A percentile compares a stretch with the other conserved stretches of the same genome.
Conservation (phyloP, 2,329 filamentous ascomycete species). For the Talaromyces sp. region DNA sequence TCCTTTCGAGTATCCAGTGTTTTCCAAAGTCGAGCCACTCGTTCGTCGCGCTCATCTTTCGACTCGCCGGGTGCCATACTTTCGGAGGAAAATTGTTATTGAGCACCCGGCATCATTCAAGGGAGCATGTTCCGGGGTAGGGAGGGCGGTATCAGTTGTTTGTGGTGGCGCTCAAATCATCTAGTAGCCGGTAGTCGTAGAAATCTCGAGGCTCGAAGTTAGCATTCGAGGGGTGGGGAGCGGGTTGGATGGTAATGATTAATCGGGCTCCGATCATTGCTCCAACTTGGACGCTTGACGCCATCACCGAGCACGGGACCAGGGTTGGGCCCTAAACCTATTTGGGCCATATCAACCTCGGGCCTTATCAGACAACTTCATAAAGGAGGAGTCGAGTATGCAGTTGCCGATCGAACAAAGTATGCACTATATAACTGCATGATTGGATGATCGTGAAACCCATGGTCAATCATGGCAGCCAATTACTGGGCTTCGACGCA, state of each 20-base stretch:
- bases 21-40: slow-evolving; percentile 82
- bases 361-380: background rate
- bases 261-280: slow-evolving; percentile 39
- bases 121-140: slow-evolving; percentile 12
- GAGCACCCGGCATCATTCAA: slow-evolving; percentile 48
- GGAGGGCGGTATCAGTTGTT: slow-evolving; percentile 19
- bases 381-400: background rate
- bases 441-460: background rate
- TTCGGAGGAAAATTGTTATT: slow-evolving; percentile 48
- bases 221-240: slow-evolving; percentile 28
- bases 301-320: slow-evolving; percentile 33
- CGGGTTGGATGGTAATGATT: slow-evolving; percentile 31
- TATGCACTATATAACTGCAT: background rate
- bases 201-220: slow-evolving; percentile 9
- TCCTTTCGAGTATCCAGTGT: slow-evolving; percentile 75
- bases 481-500: slow-evolving; percentile 98
- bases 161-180: slow-evolving; percentile 7
- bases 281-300: slow-evolving; percentile 31
- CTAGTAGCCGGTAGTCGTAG: slow-evolving; percentile 11
- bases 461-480: slow-evolving; percentile 69
- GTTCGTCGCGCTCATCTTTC: slow-evolving; percentile 75
- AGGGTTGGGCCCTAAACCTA: slow-evolving; percentile 35
- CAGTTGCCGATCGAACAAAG: slow-evolving; percentile 1
- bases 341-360: slow-evolving; percentile 25
- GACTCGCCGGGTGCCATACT: slow-evolving; percentile 72